Base-by-base conservation (phyloP, 2,329 filamentous ascomycete genomes). In the Amphichorda felina region DNA sequence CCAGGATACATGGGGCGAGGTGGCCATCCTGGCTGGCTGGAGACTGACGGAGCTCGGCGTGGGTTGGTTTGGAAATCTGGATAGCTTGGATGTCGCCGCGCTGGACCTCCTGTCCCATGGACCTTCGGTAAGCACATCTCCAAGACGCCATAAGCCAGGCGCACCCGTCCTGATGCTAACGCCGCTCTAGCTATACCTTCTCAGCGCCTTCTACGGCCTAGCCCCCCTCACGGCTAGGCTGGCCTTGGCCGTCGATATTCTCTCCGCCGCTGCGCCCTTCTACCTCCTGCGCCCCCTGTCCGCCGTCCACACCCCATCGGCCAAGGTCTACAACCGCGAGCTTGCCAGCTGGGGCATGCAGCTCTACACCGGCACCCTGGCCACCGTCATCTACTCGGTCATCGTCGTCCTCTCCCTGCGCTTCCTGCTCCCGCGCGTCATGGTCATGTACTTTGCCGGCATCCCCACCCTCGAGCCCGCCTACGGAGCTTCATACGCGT, bases 201-300 rank as follows among this genome's bases (percentile, higher is more conserved):
- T 94, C 19, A 67, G 68, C 21, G 76, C 76, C 35, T 94, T 93
- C 63, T 94, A 93, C 68, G 59, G 66, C 25, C 68, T 93, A 45
- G 70, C 72, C 18, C 63, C 72, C 18, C 56, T 63, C 36, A 79
- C 81, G 0, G 68, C 79, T 15, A 49, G 76, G 21, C 61, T 71
- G 27, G 75, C 75, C 25, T 68, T 86, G 34, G 54, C 61, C 24
- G 80, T 89, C 47, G 82, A 88, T 47, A 61, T 82, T 35, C 47
- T 79, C 40, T 75, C 83, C 3, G 74, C 75, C 29, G 77, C 79
- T 29, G 50, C 84, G 19, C 86, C 88, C 1, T 89, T 93, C 57
- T 67, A 72, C 40, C 68, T 91, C 30, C 64, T 94, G 37, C 82
- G 85, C 34, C 70, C 74, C 5, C 63, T 81, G 21, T 78, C 79